Conservation (phyloP, 2,329 filamentous ascomycete species). For the Apiospora phragmitis region DNA sequence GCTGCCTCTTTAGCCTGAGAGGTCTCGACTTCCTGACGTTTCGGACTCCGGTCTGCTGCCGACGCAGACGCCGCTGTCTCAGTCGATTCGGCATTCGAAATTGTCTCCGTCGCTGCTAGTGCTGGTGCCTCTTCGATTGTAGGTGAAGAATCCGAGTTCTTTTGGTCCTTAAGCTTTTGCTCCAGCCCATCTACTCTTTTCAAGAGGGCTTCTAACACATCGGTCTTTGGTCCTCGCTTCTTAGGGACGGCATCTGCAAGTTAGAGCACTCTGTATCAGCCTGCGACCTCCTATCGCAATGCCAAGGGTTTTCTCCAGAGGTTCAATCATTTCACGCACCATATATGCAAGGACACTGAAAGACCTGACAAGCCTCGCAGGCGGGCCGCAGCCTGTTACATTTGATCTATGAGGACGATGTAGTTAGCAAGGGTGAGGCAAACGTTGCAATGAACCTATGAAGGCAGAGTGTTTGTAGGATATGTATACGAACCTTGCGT, state of each 20-base stretch:
- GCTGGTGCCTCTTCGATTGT: constrained; percentile 32
- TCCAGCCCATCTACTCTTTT: constrained; percentile 86
- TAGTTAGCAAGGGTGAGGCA: constrained; percentile 21
- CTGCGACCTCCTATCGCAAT: neutral
- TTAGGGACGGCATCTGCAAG: constrained; percentile 79
- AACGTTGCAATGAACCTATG: constrained; percentile 12
- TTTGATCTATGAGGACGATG: constrained; percentile 67
- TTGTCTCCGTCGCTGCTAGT: constrained; percentile 23
- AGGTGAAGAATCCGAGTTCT: constrained; percentile 44
- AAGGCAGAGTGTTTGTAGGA: neutral
- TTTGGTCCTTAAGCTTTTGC: constrained; percentile 73
- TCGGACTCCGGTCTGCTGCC: constrained; percentile 37
- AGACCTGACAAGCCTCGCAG: constrained; percentile 87
- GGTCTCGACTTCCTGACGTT: constrained; percentile 40
- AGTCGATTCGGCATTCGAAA: constrained; percentile 20
- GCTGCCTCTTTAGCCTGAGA: constrained; percentile 32
- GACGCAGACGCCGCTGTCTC: constrained; percentile 22
- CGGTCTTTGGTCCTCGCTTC: constrained; percentile 87
- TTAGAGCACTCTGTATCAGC: neutral
- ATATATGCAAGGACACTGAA: constrained; percentile 85
- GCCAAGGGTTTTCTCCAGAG: neutral
- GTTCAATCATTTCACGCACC: constrained; percentile 55
- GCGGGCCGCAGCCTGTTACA: constrained; percentile 83
- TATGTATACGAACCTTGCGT: constrained; percentile 66
- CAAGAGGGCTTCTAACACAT: constrained; percentile 79